Evolutionary conservation across 768 basidiomycete species (phyloP).

Genomic region (Gelatoporia subvermispora): DNA sequence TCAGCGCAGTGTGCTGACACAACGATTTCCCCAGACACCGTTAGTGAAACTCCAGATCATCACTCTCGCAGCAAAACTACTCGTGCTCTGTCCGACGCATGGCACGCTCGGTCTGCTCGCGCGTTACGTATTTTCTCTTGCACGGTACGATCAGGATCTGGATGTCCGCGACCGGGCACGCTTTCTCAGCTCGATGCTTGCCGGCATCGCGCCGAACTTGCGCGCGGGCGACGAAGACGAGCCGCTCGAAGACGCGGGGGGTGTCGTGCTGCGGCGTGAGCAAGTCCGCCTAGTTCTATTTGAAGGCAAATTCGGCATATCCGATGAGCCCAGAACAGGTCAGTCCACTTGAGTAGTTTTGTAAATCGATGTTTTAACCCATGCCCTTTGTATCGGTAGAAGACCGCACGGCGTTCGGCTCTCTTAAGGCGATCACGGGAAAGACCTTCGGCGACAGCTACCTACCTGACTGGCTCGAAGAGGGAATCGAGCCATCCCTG

Average conservation of each 20-base stretch:
- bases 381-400: constrained; percentile 24
- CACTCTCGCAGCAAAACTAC: constrained; percentile 82
- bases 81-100: constrained; percentile 60
- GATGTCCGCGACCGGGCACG: constrained; percentile 90
- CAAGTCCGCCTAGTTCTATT: constrained; percentile 79
- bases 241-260: constrained; percentile 43
- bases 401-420: constrained; percentile 51
- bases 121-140: constrained; percentile 76
- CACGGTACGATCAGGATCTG: constrained; percentile 83
- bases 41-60: constrained; percentile 80
- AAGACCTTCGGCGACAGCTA: constrained; percentile 47
- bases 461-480: constrained; percentile 86
- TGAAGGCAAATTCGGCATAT: constrained; percentile 59
- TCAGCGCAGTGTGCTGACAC: background rate
- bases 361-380: background rate
- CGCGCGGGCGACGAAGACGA: constrained; percentile 16
- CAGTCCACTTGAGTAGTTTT: background rate
- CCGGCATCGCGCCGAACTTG: constrained; percentile 37
- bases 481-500: constrained; percentile 73
- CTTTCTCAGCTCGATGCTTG: constrained; percentile 67
- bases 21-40: constrained; percentile 35
- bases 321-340: constrained; percentile 24
- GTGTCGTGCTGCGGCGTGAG: constrained; percentile 77
- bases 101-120: constrained; percentile 47
- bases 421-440: constrained; percentile 58